Percentiles rank a stretch among this genome's conserved stretches.
Evolutionary conservation across 1,139 yeast genomes (phyloP).

Genomic region (Spathaspora sp.): DNA sequence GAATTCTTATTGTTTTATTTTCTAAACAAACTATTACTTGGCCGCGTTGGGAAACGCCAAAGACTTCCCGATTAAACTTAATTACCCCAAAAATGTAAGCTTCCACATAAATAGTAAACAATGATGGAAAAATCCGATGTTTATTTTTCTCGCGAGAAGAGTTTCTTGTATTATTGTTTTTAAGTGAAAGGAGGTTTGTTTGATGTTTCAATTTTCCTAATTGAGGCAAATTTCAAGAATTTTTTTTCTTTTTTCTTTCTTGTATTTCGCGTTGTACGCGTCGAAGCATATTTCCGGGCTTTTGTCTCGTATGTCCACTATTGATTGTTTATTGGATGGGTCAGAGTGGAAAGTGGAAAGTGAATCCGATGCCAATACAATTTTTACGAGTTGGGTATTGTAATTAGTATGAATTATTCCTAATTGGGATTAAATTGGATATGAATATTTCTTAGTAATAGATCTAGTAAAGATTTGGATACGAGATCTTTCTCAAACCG

Average conservation of each 20-base stretch:
- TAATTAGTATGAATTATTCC: neutral
- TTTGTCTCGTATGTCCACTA: neutral
- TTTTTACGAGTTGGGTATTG: neutral
- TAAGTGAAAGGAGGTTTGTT: neutral
- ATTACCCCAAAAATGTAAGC: neutral
- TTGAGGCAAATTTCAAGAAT: neutral
- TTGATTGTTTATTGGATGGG: too few relatives aligned
- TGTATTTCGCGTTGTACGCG: neutral
- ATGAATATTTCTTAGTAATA: neutral
- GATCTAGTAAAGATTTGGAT: too few relatives aligned
- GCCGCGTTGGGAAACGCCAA: neutral
- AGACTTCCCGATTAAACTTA: neutral
- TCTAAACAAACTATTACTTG: neutral
- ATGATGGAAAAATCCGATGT: neutral
- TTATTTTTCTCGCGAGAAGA: neutral
- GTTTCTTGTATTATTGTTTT: neutral
- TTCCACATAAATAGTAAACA: neutral
- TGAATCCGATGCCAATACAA: neutral
- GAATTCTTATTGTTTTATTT: neutral
- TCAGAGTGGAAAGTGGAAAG: neutral
- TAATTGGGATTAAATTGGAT: neutral
- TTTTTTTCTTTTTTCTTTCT: neutral
- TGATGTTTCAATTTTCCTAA: neutral
- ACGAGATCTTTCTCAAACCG: too few relatives aligned
- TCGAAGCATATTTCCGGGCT: neutral